Evolutionary conservation across 2,329 filamentous ascomycete genomes (phyloP).

Genomic region (Exophiala bonariae): DNA sequence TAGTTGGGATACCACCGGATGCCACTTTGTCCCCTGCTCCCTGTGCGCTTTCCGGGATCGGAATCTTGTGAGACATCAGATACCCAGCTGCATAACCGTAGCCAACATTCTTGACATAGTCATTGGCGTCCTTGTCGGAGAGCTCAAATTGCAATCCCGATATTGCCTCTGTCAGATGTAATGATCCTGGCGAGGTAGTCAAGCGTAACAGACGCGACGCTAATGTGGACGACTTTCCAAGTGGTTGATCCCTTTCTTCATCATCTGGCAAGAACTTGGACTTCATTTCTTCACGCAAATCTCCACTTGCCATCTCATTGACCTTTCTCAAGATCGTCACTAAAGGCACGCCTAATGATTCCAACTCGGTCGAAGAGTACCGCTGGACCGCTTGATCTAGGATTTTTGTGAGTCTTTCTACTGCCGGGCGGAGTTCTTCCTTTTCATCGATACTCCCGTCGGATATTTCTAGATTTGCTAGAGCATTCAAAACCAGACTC

Average conservation of each 20-base stretch:
- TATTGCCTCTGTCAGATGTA: conserved; percentile 72
- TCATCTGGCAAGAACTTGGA: conserved; percentile 71
- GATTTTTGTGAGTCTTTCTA: conserved; percentile 67
- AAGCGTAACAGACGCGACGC: conserved; percentile 75
- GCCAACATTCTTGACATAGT: conserved; percentile 86
- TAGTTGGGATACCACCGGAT: conserved; percentile 52
- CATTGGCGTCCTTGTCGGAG: conserved; percentile 74
- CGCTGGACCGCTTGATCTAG: conserved; percentile 65
- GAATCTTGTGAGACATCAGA: conserved; percentile 78
- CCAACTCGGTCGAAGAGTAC: conserved; percentile 70
- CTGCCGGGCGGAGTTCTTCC: conserved; percentile 58
- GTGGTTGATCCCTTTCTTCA: conserved; percentile 71
- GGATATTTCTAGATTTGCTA: conserved; percentile 71
- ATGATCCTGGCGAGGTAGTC: conserved; percentile 70
- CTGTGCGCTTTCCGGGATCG: conserved; percentile 67
- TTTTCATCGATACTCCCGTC: conserved; percentile 56
- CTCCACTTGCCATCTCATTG: conserved; percentile 66
- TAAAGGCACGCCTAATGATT: conserved; percentile 69
- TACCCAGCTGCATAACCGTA: conserved; percentile 94
- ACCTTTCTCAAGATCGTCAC: conserved; percentile 71
- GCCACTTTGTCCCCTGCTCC: conserved; percentile 41
- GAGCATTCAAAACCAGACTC: conserved; percentile 72
- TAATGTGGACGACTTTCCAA: conserved; percentile 74
- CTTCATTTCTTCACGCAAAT: conserved; percentile 64
- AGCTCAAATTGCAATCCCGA: conserved; percentile 83